Base-by-base conservation (phyloP, 1,284 basidiomycete genomes). In the Coniferiporia sulphurascens region DNA sequence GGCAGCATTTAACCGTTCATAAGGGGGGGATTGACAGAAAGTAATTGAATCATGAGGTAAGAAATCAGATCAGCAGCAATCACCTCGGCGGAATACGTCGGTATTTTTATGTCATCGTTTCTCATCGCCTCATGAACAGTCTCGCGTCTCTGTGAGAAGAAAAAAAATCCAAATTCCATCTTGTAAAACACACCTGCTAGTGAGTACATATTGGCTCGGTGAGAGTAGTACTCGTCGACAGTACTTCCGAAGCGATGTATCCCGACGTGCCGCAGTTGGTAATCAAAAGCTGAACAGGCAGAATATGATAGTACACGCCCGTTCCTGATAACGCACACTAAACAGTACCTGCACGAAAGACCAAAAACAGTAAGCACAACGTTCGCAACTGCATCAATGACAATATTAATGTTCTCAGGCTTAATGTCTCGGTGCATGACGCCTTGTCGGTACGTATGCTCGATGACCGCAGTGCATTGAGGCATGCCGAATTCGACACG, bases 341-440 rank as follows among this genome's bases (percentile, higher is more conserved):
- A 78, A 75, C 52, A 73, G 81, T 7, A 38, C 6, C 36, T 38
- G 36, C 36, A 13, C 36, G 36, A 38, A 38, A 38, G 36, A 13
- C 36, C 50, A 80, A 75, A 69, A 82, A 83, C 76, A 52, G 86
- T 76, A 64, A 92, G 86, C 59, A 98, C 85, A 63, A 85, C 83
- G 66, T 80, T 21, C 45, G 69, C 68, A 65, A 68, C 71, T 52
- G 71, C 71, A 67, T 80, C 78, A 49, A 82, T 71, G 10, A 86
- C n/a, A n/a, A n/a, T n/a, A n/a, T n/a, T 71, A 56, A 85, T 84
- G 65, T 86, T 86, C 71, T 83, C 82, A 22, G 83, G 83, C 67
- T 86, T 85, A 68, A 86, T 82, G 66, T 86, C 84, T 35, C 84
- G 76, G 69, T 86, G 84, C 17, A 85, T 81, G 64, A 86, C 84